These are phyloP conservation scores for Cantharellus anzutake DNA, from an alignment of 768 basidiomycete species.

Conservation along the genomic window DNA sequence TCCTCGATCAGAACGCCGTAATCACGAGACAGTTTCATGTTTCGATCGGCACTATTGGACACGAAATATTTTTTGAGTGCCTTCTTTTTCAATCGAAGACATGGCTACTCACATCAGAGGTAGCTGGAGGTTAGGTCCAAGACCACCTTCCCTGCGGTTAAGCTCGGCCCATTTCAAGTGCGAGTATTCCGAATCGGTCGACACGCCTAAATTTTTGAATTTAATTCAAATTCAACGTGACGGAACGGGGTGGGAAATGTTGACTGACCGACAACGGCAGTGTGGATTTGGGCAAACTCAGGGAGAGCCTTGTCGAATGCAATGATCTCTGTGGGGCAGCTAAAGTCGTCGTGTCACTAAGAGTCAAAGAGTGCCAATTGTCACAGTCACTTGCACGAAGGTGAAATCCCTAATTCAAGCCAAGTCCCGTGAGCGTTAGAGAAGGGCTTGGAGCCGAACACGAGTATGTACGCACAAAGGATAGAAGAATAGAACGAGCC, in stretches of 20 bases:
- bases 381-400: constrained; percentile 27
- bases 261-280: constrained; percentile 51
- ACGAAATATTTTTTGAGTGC: constrained; percentile 33
- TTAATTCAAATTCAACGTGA: neutral
- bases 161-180: constrained; percentile 79
- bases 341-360: neutral
- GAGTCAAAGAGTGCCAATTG: neutral
- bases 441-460: constrained; percentile 1
- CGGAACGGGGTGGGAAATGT: constrained; percentile 1
- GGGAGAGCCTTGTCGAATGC: constrained; percentile 82
- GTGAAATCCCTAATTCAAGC: constrained; percentile 48
- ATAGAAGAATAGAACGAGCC: constrained; percentile 91
- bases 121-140: constrained; percentile 74
- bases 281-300: constrained; percentile 52
- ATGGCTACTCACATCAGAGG: constrained; percentile 32
- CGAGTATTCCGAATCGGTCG: constrained; percentile 77
- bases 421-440: neutral
- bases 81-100: constrained; percentile 54
- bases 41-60: constrained; percentile 12
- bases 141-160: constrained; percentile 68
- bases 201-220: constrained; percentile 30
- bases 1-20: constrained; percentile 84
- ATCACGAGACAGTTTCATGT: constrained; percentile 25
- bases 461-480: constrained; percentile 43
- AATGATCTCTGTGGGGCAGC: constrained; percentile 85